Evolutionary conservation across 2,329 filamentous ascomycete genomes (phyloP).

Genomic region (Fusarium multiceps): DNA sequence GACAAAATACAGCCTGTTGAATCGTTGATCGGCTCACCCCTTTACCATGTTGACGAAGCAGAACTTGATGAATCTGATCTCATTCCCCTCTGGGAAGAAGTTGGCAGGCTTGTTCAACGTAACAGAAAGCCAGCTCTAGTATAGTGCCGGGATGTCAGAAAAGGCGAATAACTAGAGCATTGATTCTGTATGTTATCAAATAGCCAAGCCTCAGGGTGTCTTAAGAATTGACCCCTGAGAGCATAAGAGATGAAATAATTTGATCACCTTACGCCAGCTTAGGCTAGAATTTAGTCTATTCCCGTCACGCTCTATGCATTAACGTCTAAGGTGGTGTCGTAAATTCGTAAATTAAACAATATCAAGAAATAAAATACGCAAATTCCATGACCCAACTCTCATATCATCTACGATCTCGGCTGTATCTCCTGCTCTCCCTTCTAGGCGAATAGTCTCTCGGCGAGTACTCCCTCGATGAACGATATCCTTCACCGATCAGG

Average conservation of each 20-base stretch:
- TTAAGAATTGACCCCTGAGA: no score
- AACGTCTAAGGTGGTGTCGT: constrained; percentile 23
- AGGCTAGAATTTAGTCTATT: neutral
- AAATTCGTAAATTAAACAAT: constrained; percentile 29
- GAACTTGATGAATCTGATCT: neutral
- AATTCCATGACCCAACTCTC: neutral
- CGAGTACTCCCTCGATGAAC: constrained; percentile 36
- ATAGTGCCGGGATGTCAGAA: neutral
- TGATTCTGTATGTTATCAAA: neutral
- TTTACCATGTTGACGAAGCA: neutral
- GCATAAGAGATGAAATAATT: no score
- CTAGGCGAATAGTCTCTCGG: constrained; percentile 40
- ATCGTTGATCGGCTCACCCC: neutral
- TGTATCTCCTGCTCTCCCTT: constrained; percentile 40
- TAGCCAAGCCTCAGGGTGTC: no score
- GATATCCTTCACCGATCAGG: constrained; percentile 29
- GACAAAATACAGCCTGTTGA: neutral
- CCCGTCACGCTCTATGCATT: constrained; percentile 14
- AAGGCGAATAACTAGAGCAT: neutral
- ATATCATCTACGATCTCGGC: constrained; percentile 25
- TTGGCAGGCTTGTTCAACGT: neutral
- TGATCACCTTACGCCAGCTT: no score
- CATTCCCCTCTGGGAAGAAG: neutral
- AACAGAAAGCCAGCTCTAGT: neutral
- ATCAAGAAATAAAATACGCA: constrained; percentile 11